Evolutionary conservation across 768 basidiomycete species (phyloP).

Genomic region (Sarcomyxa edulis): DNA sequence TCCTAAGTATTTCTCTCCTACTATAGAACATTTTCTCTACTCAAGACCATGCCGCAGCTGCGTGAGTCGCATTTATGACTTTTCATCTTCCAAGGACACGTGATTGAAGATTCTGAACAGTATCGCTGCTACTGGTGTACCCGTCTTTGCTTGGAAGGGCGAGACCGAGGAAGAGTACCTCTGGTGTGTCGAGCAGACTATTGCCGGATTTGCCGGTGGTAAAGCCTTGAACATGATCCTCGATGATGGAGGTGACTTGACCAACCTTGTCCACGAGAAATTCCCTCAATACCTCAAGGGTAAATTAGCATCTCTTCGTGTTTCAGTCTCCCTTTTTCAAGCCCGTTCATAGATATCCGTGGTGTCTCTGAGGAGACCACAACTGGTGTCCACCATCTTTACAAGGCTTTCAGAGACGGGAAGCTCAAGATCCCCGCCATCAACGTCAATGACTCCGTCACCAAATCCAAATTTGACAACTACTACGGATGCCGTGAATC

Average conservation of each 20-base stretch:
- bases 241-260: conserved; percentile 98
- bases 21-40: conserved; percentile 97
- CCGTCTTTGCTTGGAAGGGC: conserved; percentile 99
- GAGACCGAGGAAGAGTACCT: conserved; percentile 98
- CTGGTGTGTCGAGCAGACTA: conserved; percentile 97
- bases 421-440: conserved; percentile 96
- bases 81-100: conserved; percentile 1
- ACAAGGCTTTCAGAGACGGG: conserved; percentile 96
- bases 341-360: conserved; percentile 55
- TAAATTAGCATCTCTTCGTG: conserved; percentile 19
- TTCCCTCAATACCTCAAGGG: conserved; percentile 85
- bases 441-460: conserved; percentile 99
- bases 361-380: conserved; percentile 99
- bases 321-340: conserved; percentile 8
- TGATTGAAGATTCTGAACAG: conserved; percentile 28
- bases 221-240: conserved; percentile 96
- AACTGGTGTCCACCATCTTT: conserved; percentile 98
- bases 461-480: conserved; percentile 99
- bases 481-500: conserved; percentile 99
- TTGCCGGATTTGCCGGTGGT: conserved; percentile 81
- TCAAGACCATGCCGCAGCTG: conserved; percentile 98
- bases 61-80: conserved; percentile 43
- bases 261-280: conserved; percentile 91
- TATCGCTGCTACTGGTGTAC: conserved; percentile 96
- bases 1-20: too few relatives aligned